A percentile compares a stretch with the other conserved stretches of the same genome.
Evolutionary conservation across 176 grass and related monocot species (phyloP).

Genomic region (Carex pumila): DNA sequence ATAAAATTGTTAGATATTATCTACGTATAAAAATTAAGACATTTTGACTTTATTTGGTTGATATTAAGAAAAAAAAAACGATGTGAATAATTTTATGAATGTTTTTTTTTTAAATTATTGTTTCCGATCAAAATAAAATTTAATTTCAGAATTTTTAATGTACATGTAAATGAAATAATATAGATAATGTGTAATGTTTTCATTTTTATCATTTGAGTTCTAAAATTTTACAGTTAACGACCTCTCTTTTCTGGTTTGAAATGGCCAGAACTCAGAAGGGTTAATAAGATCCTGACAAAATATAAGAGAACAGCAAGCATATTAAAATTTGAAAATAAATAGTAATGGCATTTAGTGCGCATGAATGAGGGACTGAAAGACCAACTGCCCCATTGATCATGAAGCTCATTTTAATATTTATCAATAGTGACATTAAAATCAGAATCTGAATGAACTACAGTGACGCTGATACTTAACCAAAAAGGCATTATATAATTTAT

Average conservation of each 20-base stretch:
- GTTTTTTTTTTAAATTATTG: no score
- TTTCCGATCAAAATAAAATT: no score
- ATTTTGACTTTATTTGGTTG: no score
- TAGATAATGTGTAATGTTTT: no score
- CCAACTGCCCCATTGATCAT: neutral
- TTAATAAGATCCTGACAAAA: neutral
- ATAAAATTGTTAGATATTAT: no score
- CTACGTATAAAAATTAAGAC: no score
- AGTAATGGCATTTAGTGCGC: constrained; percentile 1
- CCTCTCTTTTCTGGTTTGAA: neutral
- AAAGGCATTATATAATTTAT: neutral
- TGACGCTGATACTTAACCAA: neutral
- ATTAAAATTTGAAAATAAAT: neutral
- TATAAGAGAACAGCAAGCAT: neutral
- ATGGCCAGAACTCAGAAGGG: neutral
- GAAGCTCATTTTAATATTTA: neutral
- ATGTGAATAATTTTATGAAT: no score
- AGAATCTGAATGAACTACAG: neutral
- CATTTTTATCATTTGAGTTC: no score
- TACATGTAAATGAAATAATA: no score
- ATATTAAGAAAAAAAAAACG: no score
- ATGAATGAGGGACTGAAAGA: neutral
- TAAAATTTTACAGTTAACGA: no score
- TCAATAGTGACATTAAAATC: neutral
- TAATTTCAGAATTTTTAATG: no score